phyloP scores from a whole-genome alignment of 805 yeast species.

The Zygoascus ofunaensis region DNA sequence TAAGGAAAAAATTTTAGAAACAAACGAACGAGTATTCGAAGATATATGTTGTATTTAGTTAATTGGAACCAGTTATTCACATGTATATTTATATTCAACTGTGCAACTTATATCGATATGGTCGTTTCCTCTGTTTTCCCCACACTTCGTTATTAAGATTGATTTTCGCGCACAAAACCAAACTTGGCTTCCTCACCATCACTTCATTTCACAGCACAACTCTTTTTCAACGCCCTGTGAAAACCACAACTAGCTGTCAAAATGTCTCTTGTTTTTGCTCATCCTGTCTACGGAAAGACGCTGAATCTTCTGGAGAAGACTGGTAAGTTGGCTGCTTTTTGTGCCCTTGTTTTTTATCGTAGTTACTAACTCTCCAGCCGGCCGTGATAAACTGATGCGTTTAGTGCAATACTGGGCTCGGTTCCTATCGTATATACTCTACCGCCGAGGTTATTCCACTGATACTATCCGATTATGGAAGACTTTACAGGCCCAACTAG shows the following conservation, averaged over 20 bases:
- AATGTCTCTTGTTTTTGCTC: conserved; percentile 42
- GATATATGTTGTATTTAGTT: too few relatives aligned
- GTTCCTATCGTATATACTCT: conserved; percentile 55
- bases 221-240: not conserved
- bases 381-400: conserved; percentile 75
- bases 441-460: conserved; percentile 45
- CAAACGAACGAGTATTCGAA: too few relatives aligned
- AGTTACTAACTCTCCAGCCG: conserved; percentile 58
- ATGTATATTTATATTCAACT: too few relatives aligned
- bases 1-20: too few relatives aligned
- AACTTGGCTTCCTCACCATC: too few relatives aligned
- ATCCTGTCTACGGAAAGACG: conserved; percentile 58
- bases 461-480: conserved; percentile 42
- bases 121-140: too few relatives aligned
- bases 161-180: too few relatives aligned
- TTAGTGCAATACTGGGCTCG: conserved; percentile 72
- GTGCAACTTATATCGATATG: too few relatives aligned
- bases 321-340: not conserved
- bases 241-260: not conserved
- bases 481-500: conserved; percentile 51
- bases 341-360: conserved; percentile 19
- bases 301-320: conserved; percentile 57
- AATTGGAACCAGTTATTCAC: too few relatives aligned
- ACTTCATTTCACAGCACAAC: too few relatives aligned
- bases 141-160: too few relatives aligned